A percentile compares a stretch with the other conserved stretches of the same genome.
Conservation (phyloP, 106 monocot species). For the Posidonia australis region DNA sequence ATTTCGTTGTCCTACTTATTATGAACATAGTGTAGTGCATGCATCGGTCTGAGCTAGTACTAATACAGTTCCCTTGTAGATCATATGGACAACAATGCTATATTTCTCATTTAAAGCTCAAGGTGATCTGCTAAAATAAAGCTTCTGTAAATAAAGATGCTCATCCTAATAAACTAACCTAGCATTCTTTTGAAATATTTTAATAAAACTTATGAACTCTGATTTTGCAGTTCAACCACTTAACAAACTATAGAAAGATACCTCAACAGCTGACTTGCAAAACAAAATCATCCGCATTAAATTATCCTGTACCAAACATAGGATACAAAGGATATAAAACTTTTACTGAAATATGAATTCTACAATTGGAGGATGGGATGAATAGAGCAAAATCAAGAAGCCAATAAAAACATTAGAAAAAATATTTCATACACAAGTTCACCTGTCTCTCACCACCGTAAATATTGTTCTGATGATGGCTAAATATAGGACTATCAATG, state of each 20-base stretch:
- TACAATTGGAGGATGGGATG: neutral
- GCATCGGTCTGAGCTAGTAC: too few relatives aligned
- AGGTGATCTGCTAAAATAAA: too few relatives aligned
- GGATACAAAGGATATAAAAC: neutral
- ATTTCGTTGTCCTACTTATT: too few relatives aligned
- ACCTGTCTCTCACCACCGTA: slow-evolving; percentile 70
- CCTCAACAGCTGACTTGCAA: slow-evolving; percentile 93
- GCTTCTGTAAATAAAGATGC: too few relatives aligned
- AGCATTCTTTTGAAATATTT: too few relatives aligned
- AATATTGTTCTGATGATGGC: slow-evolving; percentile 41
- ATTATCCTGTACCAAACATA: slow-evolving; percentile 42
- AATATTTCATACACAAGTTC: slow-evolving; percentile 4
- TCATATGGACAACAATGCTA: too few relatives aligned
- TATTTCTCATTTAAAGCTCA: too few relatives aligned
- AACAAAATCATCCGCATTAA: slow-evolving; percentile 78
- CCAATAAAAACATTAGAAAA: neutral
- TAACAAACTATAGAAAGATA: slow-evolving; percentile 13
- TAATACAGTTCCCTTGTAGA: too few relatives aligned
- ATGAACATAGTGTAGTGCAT: too few relatives aligned
- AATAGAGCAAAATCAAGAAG: neutral
- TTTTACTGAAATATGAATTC: neutral
- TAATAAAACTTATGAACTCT: neutral
- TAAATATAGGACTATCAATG: slow-evolving; percentile 45
- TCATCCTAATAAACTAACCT: too few relatives aligned
- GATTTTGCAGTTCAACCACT: neutral